Conservation (phyloP, 2,329 filamentous ascomycete species). For the Pyrenophora graminea region DNA sequence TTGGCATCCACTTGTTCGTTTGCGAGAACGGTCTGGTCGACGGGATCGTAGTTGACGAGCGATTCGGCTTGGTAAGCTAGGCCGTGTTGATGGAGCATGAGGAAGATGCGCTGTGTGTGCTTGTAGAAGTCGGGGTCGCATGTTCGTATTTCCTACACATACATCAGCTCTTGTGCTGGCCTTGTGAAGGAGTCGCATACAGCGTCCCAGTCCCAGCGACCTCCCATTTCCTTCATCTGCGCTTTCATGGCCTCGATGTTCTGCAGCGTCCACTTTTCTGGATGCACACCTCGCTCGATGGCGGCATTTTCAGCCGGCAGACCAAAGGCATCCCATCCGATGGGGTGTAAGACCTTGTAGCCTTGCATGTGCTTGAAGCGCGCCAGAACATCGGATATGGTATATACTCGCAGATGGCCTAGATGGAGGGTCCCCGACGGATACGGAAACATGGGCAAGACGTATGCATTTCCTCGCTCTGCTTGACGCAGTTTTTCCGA, state of each 20-base stretch:
- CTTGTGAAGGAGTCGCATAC: constrained; percentile 51
- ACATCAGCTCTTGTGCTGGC: constrained; percentile 7
- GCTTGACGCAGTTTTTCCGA: constrained; percentile 15
- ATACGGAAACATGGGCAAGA: constrained; percentile 92
- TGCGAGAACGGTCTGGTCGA: constrained; percentile 86
- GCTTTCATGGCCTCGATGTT: constrained; percentile 87
- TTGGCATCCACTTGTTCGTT: constrained; percentile 92
- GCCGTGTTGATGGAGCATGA: constrained; percentile 73
- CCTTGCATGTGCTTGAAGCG: constrained; percentile 77
- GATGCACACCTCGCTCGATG: constrained; percentile 78
- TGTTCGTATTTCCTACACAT: constrained; percentile 74
- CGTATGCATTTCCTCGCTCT: constrained; percentile 60
- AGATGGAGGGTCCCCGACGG: constrained; percentile 85
- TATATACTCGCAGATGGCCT: constrained; percentile 86
- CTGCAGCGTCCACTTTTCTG: constrained; percentile 74
- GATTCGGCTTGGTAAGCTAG: constrained; percentile 83
- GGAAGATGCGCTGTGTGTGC: constrained; percentile 84
- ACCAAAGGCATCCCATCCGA: constrained; percentile 94
- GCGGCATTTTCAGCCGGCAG: constrained; percentile 90
- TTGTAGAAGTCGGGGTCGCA: constrained; percentile 86
- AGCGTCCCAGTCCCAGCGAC: constrained; percentile 79
- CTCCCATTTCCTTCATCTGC: constrained; percentile 79
- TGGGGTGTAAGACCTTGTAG: constrained; percentile 77
- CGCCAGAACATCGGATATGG: constrained; percentile 83
- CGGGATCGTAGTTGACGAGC: constrained; percentile 86